These are phyloP conservation scores for Nigrospora oryzae DNA, from an alignment of 2,329 filamentous ascomycete species.

Conservation along the genomic window DNA sequence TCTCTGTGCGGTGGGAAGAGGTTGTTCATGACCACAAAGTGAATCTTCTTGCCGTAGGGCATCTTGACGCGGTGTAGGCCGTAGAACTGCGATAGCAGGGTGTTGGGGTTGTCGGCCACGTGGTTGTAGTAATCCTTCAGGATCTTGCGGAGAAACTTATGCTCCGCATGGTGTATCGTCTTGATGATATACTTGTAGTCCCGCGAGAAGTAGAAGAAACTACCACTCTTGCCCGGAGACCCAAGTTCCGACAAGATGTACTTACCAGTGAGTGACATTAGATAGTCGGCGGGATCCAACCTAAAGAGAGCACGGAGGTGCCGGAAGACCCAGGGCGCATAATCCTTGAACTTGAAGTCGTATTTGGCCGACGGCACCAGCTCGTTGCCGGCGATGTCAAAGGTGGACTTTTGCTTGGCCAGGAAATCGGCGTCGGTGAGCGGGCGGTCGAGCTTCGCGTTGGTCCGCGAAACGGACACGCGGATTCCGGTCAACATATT, in stretches of 20 bases:
- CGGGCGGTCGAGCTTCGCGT: constrained; percentile 89
- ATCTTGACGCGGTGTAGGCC: constrained; percentile 96
- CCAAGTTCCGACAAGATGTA: constrained; percentile 97
- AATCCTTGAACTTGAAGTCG: constrained; percentile 99
- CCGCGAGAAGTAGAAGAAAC: constrained; percentile 98
- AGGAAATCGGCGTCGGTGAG: constrained; percentile 88
- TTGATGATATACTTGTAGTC: constrained; percentile 99
- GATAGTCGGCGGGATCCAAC: constrained; percentile 92
- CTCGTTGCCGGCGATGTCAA: constrained; percentile 97
- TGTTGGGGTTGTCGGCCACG: constrained; percentile 89
- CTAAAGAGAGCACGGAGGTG: constrained; percentile 81
- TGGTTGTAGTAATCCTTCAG: constrained; percentile 90
- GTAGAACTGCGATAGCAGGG: constrained; percentile 94
- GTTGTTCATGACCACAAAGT: constrained; percentile 99
- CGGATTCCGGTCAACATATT: constrained; percentile 99
- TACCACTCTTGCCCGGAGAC: constrained; percentile 95
- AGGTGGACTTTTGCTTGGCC: constrained; percentile 93
- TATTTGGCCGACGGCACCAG: constrained; percentile 97
- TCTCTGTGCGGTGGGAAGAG: constrained; percentile 95
- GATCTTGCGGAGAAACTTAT: constrained; percentile 78
- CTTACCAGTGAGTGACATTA: constrained; percentile 96
- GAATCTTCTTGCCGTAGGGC: constrained; percentile 94
- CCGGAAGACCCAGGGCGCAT: constrained; percentile 98
- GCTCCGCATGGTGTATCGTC: constrained; percentile 93
- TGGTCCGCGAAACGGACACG: constrained; percentile 90